phyloP scores from a whole-genome alignment of 1,284 basidiomycete species.

The Paramarasmius palmivorus region DNA sequence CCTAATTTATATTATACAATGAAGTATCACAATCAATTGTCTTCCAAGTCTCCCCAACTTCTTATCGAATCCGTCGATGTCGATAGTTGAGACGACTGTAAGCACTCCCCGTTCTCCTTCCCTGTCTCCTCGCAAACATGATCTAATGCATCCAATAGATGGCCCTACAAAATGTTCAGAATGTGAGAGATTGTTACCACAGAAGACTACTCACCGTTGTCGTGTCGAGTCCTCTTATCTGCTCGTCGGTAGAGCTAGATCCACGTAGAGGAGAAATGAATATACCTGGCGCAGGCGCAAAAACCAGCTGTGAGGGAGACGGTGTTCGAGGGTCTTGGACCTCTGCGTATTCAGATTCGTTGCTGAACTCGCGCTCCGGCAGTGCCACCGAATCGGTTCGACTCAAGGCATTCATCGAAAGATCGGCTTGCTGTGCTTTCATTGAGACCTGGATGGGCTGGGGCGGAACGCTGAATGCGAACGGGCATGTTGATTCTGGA shows the following conservation, averaged over 20 bases:
- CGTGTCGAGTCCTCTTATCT: not conserved
- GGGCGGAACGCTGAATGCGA: not conserved
- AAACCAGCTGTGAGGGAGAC: conserved; percentile 20
- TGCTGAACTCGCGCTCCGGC: not conserved
- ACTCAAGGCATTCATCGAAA: no score
- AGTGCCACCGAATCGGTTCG: not conserved
- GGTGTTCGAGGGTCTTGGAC: not conserved
- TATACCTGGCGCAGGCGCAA: conserved; percentile 45
- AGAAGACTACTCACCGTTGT: not conserved
- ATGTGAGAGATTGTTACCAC: no score
- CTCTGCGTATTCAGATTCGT: not conserved
- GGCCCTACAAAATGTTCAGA: not conserved
- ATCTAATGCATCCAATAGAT: not conserved
- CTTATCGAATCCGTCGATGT: conserved; percentile 50
- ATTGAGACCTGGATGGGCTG: not conserved
- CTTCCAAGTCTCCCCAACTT: conserved; percentile 42
- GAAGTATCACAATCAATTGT: no score
- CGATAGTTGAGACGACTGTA: conserved; percentile 29
- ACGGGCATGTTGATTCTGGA: not conserved
- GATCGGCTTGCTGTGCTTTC: no score
- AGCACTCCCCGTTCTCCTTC: conserved; percentile 13
- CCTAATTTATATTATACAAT: no score
- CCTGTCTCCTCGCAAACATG: not conserved
- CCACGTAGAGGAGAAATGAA: conserved; percentile 48
- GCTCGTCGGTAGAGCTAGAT: not conserved